Percentiles rank a stretch among this genome's conserved stretches.
Evolutionary conservation across 2,329 filamentous ascomycete genomes (phyloP).

Genomic region (Rutstroemia sp.): DNA sequence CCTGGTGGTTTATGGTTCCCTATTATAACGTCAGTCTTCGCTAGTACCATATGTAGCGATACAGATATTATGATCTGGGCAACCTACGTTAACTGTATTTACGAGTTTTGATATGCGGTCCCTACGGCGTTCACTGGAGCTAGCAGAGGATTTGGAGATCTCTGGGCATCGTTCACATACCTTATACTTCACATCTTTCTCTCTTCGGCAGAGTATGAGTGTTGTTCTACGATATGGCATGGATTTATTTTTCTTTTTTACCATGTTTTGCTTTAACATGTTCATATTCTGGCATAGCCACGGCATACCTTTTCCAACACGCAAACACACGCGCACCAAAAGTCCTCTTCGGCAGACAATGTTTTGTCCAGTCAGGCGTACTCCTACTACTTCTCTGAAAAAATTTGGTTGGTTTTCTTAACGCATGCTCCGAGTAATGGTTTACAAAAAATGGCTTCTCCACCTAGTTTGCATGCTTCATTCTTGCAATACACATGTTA

Average conservation of each 20-base stretch:
- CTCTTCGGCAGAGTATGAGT: constrained; percentile 2
- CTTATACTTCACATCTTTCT: background rate
- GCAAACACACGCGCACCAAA: constrained; percentile 11
- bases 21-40: constrained; percentile 4
- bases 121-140: constrained; percentile 28
- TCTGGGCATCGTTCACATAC: constrained; percentile 11
- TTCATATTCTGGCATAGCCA: constrained; percentile 25
- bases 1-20: background rate
- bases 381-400: constrained; percentile 14
- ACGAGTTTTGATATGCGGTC: constrained; percentile 24
- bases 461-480: background rate
- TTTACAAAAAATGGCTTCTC: constrained; percentile 17
- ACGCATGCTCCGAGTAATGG: constrained; percentile 18
- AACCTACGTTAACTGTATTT: constrained; percentile 26
- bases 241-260: constrained; percentile 13
- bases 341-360: constrained; percentile 11
- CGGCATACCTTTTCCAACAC: constrained; percentile 12
- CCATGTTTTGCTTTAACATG: constrained; percentile 22
- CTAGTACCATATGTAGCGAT: constrained; percentile 6
- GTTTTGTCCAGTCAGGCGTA: constrained; percentile 13
- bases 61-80: constrained; percentile 14
- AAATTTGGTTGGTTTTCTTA: constrained; percentile 11
- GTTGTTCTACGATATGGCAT: constrained; percentile 11
- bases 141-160: constrained; percentile 27
- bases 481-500: background rate